phyloP scores from a whole-genome alignment of 306 rosid genomes.

The Trifolium subterraneum region DNA sequence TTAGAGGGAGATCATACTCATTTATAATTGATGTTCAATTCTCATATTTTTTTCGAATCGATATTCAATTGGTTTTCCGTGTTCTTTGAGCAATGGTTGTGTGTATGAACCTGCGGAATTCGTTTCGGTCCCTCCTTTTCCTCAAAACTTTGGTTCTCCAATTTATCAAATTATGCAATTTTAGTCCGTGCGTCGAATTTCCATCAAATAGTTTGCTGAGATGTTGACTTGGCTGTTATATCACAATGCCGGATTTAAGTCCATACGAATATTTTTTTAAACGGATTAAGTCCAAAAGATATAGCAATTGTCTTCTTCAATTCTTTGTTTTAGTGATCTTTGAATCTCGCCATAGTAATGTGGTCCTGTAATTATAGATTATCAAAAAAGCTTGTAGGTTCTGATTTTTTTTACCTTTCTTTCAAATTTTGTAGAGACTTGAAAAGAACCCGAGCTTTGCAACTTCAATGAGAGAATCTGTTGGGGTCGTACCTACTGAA shows the following conservation, averaged over 20 bases:
- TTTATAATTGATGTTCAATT: constrained; percentile 5
- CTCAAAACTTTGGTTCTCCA: not conserved
- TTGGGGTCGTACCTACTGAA: constrained; percentile 86
- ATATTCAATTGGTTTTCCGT: constrained; percentile 6
- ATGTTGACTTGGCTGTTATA: not conserved
- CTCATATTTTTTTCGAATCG: not conserved
- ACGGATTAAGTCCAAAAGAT: not conserved
- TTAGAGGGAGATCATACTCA: constrained; percentile 17
- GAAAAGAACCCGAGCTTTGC: constrained; percentile 75
- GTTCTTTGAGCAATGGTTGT: constrained; percentile 12
- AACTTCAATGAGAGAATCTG: constrained; percentile 78
- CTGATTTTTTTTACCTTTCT: constrained; percentile 6
- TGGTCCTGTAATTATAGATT: constrained; percentile 11
- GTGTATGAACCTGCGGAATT: constrained; percentile 6
- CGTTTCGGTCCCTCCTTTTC: not conserved
- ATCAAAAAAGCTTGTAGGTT: constrained; percentile 16
- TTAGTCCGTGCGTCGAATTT: not conserved
- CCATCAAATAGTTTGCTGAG: not conserved
- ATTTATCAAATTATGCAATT: not conserved
- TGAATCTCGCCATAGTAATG: not conserved
- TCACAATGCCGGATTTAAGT: constrained; percentile 9
- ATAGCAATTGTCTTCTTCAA: not conserved
- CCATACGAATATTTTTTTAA: not conserved
- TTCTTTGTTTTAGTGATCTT: constrained; percentile 18
- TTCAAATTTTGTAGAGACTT: constrained; percentile 68